These are phyloP conservation scores for Artemisia tridentata DNA, from an alignment of 129 eudicot genomes.

Conservation along the genomic window DNA sequence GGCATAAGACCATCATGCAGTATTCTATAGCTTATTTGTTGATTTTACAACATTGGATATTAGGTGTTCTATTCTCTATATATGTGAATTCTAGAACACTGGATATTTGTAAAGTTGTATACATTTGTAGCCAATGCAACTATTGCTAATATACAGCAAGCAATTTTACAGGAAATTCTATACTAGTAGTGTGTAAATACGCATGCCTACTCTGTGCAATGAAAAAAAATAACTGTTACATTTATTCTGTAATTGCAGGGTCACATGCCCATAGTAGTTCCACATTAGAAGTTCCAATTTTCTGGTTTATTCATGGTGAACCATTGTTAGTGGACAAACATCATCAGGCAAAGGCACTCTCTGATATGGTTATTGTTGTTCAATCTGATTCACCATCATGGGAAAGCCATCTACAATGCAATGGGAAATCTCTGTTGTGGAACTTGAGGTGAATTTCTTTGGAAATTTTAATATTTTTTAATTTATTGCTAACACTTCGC, in stretches of 20 bases:
- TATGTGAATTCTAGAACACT: no score
- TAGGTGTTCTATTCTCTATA: no score
- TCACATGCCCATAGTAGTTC: slow-evolving; percentile 85
- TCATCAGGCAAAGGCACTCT: slow-evolving; percentile 92
- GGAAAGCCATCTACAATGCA: slow-evolving; percentile 97
- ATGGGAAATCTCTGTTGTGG: slow-evolving; percentile 75
- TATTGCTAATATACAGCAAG: no score
- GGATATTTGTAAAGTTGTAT: no score
- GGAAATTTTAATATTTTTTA: not conserved
- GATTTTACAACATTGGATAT: no score
- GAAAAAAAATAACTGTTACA: slow-evolving; percentile 20
- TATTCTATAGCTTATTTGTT: no score
- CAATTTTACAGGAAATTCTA: no score
- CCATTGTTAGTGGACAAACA: slow-evolving; percentile 87
- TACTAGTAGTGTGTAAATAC: no score
- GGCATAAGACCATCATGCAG: no score
- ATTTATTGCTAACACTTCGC: not conserved
- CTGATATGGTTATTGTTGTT: slow-evolving; percentile 92
- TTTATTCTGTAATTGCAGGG: slow-evolving; percentile 46
- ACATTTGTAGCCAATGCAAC: no score
- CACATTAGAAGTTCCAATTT: slow-evolving; percentile 80
- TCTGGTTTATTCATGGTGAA: slow-evolving; percentile 92
- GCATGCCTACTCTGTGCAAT: not conserved
- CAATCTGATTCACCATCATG: slow-evolving; percentile 87
- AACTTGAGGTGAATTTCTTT: slow-evolving; percentile 63